Conservation (phyloP, 2,329 filamentous ascomycete species). For the Pyricularia grisea region DNA sequence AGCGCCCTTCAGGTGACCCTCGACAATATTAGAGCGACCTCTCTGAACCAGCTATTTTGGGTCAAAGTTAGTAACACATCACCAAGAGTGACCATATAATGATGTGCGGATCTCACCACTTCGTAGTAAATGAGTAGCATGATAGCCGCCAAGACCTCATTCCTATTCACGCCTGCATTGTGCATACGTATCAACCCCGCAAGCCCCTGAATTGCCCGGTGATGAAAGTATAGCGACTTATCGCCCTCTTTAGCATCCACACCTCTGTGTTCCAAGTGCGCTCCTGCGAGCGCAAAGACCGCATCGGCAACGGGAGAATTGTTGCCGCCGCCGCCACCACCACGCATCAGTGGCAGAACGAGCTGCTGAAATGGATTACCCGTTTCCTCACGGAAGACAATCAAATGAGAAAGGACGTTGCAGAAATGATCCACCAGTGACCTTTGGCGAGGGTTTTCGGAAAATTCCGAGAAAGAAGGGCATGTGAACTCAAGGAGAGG, state of each 20-base stretch:
- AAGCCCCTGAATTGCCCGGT: conserved; percentile 47
- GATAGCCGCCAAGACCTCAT: conserved; percentile 51
- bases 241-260: conserved; percentile 35
- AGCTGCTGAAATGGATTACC: conserved; percentile 56
- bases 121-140: conserved; percentile 56
- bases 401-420: conserved; percentile 54
- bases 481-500: conserved; percentile 39
- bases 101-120: conserved; percentile 34
- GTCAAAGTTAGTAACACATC: not conserved
- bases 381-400: conserved; percentile 53
- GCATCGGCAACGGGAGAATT: conserved; percentile 64
- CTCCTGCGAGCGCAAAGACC: conserved; percentile 74
- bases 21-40: conserved; percentile 49
- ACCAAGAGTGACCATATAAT: not conserved
- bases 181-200: conserved; percentile 44
- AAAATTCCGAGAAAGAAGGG: conserved; percentile 48
- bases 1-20: conserved; percentile 51
- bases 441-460: conserved; percentile 41
- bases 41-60: conserved; percentile 46
- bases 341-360: conserved; percentile 46
- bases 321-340: conserved; percentile 18
- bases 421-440: conserved; percentile 53
- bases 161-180: conserved; percentile 33
- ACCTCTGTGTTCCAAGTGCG: conserved; percentile 65
- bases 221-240: conserved; percentile 50